Percentiles rank a stretch among this genome's conserved stretches.
These are phyloP conservation scores for Phlebiopsis flavidoalba DNA, from an alignment of 768 basidiomycete genomes.

Conservation along the genomic window DNA sequence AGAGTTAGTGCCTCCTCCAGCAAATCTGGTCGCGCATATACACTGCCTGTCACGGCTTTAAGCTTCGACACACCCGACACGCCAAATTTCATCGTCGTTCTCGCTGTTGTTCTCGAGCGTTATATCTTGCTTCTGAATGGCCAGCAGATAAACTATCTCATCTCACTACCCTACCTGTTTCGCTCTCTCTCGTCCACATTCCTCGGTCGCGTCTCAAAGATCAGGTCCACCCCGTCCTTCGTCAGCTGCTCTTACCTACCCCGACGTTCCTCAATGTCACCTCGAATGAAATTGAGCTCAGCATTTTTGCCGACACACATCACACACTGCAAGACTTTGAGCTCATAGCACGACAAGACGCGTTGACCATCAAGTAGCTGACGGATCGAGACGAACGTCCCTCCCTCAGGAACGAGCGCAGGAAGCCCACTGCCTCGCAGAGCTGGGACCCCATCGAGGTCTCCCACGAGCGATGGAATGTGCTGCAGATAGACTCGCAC, in stretches of 20 bases:
- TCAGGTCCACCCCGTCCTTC: constrained; percentile 57
- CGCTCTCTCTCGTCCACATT: constrained; percentile 69
- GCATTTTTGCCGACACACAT: constrained; percentile 62
- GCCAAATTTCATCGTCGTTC: neutral
- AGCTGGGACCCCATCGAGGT: constrained; percentile 55
- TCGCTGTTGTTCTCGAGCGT: neutral
- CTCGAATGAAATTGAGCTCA: constrained; percentile 76
- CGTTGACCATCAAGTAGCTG: constrained; percentile 39
- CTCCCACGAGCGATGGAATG: constrained; percentile 71
- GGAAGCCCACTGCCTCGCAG: constrained; percentile 7
- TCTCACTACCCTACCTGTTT: constrained; percentile 67
- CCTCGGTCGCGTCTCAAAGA: constrained; percentile 61
- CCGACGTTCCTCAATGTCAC: constrained; percentile 72
- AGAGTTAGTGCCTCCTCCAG: neutral
- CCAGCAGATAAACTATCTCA: constrained; percentile 49
- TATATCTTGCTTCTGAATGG: constrained; percentile 4
- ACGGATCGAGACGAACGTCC: constrained; percentile 34
- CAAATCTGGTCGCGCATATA: neutral
- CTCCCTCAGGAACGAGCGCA: constrained; percentile 20
- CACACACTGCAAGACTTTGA: constrained; percentile 54
- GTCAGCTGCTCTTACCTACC: constrained; percentile 61
- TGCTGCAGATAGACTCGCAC: constrained; percentile 78
- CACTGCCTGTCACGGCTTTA: neutral
- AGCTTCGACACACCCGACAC: neutral
- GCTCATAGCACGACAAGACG: constrained; percentile 52